phyloP scores from a whole-genome alignment of 768 basidiomycete genomes.

The Podaxis pistillaris region DNA sequence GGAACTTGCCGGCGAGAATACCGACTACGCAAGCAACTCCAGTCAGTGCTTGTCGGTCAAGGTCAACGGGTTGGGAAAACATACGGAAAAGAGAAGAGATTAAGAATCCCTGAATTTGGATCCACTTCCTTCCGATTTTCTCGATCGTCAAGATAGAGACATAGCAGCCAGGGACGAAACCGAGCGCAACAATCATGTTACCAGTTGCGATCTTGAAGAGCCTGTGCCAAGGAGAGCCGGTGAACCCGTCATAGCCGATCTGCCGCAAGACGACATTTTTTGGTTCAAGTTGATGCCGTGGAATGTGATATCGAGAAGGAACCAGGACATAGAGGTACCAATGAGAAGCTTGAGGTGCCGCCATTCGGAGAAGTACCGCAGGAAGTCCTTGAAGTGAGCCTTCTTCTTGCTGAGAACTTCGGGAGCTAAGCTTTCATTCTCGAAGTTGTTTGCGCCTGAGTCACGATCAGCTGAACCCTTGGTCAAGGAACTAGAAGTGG shows the following conservation, averaged over 20 bases:
- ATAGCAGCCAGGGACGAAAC: constrained; percentile 66
- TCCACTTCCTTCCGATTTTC: constrained; percentile 68
- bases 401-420: constrained; percentile 36
- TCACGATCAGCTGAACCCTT: not conserved
- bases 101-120: constrained; percentile 76
- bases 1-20: constrained; percentile 67
- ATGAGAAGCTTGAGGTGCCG: constrained; percentile 63
- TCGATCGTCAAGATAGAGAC: constrained; percentile 68
- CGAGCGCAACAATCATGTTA: constrained; percentile 68
- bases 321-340: constrained; percentile 71
- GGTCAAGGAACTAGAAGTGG: not conserved
- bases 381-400: constrained; percentile 59
- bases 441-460: not conserved
- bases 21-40: constrained; percentile 40
- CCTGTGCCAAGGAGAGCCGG: constrained; percentile 58
- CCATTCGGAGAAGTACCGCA: constrained; percentile 71
- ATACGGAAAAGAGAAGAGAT: constrained; percentile 64
- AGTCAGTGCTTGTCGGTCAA: not conserved
- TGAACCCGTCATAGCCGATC: constrained; percentile 63
- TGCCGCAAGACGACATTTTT: constrained; percentile 64
- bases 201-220: constrained; percentile 69
- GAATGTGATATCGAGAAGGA: constrained; percentile 76
- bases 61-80: constrained; percentile 18
- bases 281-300: constrained; percentile 76
- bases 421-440: constrained; percentile 16